phyloP scores from a whole-genome alignment of 164 flowering plant genomes.

The Brasenia schreberi region DNA sequence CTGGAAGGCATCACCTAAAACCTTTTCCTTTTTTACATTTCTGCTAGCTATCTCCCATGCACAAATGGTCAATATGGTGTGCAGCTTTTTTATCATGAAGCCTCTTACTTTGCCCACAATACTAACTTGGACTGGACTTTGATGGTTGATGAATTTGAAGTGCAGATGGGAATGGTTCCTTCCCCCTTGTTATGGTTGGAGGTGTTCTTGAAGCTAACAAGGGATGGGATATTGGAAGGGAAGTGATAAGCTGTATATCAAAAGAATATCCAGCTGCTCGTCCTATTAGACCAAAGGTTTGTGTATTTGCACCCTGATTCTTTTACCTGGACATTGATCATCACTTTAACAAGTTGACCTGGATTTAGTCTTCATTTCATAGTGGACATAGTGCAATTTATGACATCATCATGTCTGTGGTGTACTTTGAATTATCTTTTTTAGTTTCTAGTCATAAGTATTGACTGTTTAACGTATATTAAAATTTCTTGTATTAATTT shows the following conservation, averaged over 20 bases:
- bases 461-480: background rate
- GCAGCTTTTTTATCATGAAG: no score
- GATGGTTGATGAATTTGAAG: slow-evolving; percentile 1
- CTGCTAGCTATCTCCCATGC: no score
- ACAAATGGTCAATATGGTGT: no score
- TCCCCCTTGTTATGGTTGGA: slow-evolving; percentile 94
- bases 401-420: background rate
- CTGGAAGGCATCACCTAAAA: no score
- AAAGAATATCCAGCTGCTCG: slow-evolving; percentile 53
- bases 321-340: background rate
- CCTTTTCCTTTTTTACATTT: no score
- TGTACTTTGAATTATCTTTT: background rate
- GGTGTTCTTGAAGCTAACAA: slow-evolving; percentile 86
- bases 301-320: slow-evolving; percentile 3
- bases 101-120: no score
- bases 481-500: background rate
- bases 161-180: slow-evolving; percentile 69
- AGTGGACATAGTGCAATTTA: background rate
- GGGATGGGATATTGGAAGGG: slow-evolving; percentile 79
- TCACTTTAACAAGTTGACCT: background rate
- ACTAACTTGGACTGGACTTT: no score
- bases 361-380: no score
- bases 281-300: slow-evolving; percentile 85
- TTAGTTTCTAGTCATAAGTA: no score
- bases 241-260: slow-evolving; percentile 43